Evolutionary conservation across 202 grass and related monocot genomes (phyloP).

Genomic region (Carex arenaria): DNA sequence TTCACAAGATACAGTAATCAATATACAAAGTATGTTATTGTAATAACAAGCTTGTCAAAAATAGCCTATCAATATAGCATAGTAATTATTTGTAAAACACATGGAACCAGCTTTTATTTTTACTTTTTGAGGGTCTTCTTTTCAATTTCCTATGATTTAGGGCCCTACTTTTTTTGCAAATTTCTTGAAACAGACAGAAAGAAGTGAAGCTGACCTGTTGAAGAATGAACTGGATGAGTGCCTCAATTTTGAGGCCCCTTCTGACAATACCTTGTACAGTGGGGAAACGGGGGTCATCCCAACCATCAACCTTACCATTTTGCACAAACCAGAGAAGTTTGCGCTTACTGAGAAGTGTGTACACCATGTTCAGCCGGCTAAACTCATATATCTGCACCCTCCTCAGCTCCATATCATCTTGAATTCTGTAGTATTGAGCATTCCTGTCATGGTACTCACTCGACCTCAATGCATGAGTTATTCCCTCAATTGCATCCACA

Average conservation of each 20-base stretch:
- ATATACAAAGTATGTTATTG: not conserved
- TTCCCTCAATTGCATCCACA: slow-evolving; percentile 68
- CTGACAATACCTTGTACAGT: slow-evolving; percentile 89
- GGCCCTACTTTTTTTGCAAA: not conserved
- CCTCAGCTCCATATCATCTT: slow-evolving; percentile 71
- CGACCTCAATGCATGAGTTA: slow-evolving; percentile 74
- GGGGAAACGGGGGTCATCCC: slow-evolving; percentile 82
- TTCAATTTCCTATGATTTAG: not conserved
- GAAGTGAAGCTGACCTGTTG: slow-evolving; percentile 49
- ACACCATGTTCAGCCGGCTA: slow-evolving; percentile 89
- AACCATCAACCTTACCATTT: slow-evolving; percentile 80
- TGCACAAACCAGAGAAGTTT: slow-evolving; percentile 96
- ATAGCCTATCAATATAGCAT: not conserved
- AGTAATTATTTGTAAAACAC: not conserved
- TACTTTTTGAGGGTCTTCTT: not conserved
- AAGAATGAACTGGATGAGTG: slow-evolving; percentile 86
- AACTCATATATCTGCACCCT: slow-evolving; percentile 82
- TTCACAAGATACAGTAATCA: not conserved
- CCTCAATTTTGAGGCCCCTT: slow-evolving; percentile 86
- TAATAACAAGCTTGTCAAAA: not conserved
- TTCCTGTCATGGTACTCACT: slow-evolving; percentile 97
- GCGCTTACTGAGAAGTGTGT: slow-evolving; percentile 83
- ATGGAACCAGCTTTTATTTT: not conserved
- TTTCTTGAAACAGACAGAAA: not conserved
- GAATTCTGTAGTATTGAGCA: slow-evolving; percentile 61